phyloP scores from a whole-genome alignment of 2,329 filamentous ascomycete genomes.

The Trichoderma koningiopsis region DNA sequence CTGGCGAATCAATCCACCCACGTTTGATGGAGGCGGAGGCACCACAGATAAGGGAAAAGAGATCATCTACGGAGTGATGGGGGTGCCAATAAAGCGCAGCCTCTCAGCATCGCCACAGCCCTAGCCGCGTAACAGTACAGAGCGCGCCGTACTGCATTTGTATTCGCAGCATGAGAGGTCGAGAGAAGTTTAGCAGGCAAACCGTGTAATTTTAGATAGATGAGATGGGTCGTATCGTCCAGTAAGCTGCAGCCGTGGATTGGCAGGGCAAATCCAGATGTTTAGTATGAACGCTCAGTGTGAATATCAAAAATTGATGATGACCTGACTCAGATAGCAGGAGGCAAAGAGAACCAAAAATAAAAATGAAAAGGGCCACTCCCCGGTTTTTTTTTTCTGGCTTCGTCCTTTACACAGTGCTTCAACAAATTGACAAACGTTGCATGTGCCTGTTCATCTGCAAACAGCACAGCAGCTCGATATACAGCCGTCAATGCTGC shows the following conservation, averaged over 20 bases:
- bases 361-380: neutral
- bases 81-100: constrained; percentile 11
- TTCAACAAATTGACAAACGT: neutral
- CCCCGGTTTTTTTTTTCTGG: neutral
- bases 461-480: neutral
- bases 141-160: neutral
- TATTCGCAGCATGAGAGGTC: neutral
- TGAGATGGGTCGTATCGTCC: neutral
- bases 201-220: constrained; percentile 1
- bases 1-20: constrained; percentile 41
- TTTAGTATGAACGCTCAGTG: neutral
- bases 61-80: constrained; percentile 15
- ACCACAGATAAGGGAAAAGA: constrained; percentile 25
- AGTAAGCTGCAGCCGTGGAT: neutral
- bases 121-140: constrained; percentile 17
- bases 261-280: neutral
- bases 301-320: neutral
- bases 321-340: constrained; percentile 4
- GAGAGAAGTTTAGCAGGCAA: neutral
- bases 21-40: constrained; percentile 34
- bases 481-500: neutral
- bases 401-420: constrained; percentile 20
- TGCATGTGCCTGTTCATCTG: neutral
- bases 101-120: constrained; percentile 23
- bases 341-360: neutral